These are phyloP conservation scores for Globisporangium cederbergense DNA, from an alignment of 352 stramenopile genomes.

Conservation along the genomic window DNA sequence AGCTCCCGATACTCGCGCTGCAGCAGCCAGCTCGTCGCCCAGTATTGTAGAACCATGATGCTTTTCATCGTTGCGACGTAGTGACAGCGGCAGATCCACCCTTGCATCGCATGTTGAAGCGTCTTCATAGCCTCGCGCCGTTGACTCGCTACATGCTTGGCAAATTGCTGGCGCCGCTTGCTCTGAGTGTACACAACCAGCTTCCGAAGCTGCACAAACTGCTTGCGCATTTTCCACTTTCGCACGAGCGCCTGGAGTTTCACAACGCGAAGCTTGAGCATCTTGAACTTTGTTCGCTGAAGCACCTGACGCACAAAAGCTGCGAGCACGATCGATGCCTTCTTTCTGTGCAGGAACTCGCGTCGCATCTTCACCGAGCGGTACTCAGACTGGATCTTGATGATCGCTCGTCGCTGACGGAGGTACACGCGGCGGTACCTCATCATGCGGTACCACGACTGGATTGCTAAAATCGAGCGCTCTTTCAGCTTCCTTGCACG, in stretches of 20 bases:
- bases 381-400: conserved; percentile 48
- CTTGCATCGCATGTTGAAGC: conserved; percentile 51
- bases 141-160: conserved; percentile 17
- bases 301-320: conserved; percentile 70
- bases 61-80: conserved; percentile 37
- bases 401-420: conserved; percentile 22
- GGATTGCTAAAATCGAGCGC: conserved; percentile 33
- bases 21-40: conserved; percentile 51
- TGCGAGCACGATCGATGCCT: conserved; percentile 57
- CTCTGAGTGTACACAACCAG: conserved; percentile 44
- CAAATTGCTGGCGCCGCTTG: conserved; percentile 32
- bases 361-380: conserved; percentile 37
- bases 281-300: conserved; percentile 55
- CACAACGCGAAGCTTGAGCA: conserved; percentile 64
- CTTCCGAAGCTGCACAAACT: conserved; percentile 25
- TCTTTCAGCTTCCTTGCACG: conserved; percentile 46
- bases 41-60: conserved; percentile 38
- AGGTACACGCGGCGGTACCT: conserved; percentile 28
- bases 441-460: conserved; percentile 64
- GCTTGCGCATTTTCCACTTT: conserved; percentile 34
- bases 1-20: conserved; percentile 38
- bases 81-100: conserved; percentile 39
- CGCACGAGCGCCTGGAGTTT: conserved; percentile 59
- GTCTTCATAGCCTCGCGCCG: conserved; percentile 30
- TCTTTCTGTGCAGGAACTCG: conserved; percentile 41